Conservation (phyloP, 2,329 filamentous ascomycete genomes). For the Nemania diffusa region DNA sequence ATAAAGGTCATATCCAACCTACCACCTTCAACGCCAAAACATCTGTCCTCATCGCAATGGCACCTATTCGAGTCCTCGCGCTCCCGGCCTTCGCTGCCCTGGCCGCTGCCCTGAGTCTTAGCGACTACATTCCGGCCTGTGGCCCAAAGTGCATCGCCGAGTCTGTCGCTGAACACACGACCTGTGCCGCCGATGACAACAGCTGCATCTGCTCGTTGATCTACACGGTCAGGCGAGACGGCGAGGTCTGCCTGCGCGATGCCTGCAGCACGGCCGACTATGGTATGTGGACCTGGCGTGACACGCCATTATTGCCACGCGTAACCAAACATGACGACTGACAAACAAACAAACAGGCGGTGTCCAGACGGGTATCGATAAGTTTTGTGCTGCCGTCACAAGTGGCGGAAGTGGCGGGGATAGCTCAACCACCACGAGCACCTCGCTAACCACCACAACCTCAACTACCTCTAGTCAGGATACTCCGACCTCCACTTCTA, state of each 20-base stretch:
- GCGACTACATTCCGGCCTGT: conserved; percentile 44
- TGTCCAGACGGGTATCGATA: conserved; percentile 45
- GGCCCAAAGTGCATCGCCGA: conserved; percentile 42
- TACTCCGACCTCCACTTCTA: conserved; percentile 27
- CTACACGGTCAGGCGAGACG: conserved; percentile 47
- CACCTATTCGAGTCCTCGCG: conserved; percentile 43
- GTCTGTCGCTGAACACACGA: conserved; percentile 42
- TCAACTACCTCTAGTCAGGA: conserved; percentile 31
- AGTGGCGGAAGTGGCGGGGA: conserved; percentile 25
- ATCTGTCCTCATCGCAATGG: conserved; percentile 38
- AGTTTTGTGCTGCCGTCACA: conserved; percentile 43
- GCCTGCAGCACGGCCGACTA: conserved; percentile 45
- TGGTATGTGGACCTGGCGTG: conserved; percentile 37
- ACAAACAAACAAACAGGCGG: conserved; percentile 35
- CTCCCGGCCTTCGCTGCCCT: conserved; percentile 42
- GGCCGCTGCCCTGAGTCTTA: conserved; percentile 43
- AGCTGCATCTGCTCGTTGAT: conserved; percentile 43
- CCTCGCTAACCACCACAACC: conserved; percentile 27
- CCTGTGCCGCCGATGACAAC: conserved; percentile 43
- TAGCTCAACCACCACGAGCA: conserved; percentile 23
- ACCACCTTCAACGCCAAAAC: neutral
- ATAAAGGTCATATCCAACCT: no score
- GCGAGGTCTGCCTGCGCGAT: conserved; percentile 45
- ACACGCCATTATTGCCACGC: neutral
- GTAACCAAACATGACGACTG: conserved; percentile 9